A percentile compares a stretch with the other conserved stretches of the same genome.
Evolutionary conservation across 164 flowering plant species (phyloP).

Genomic region (Aristolochia fimbriata): DNA sequence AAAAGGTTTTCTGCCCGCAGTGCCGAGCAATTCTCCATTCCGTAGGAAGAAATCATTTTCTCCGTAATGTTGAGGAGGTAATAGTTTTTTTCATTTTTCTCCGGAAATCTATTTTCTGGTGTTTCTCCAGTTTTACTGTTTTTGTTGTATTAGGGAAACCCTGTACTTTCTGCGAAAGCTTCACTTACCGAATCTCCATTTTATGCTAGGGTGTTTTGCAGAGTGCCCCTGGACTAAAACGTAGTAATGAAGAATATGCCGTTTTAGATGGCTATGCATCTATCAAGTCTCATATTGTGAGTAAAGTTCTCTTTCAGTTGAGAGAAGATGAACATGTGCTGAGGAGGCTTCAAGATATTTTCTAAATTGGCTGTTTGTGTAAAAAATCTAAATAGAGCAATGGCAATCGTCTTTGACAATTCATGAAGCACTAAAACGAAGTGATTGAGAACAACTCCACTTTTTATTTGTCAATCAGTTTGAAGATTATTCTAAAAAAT

Average conservation of each 20-base stretch:
- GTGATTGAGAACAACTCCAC: too few species aligned
- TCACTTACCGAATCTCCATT: too few species aligned
- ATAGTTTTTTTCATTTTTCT: not conserved
- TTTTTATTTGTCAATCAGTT: too few species aligned
- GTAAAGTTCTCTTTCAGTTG: slow-evolving; percentile 15
- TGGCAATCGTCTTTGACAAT: too few species aligned
- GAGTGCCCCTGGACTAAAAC: slow-evolving; percentile 46
- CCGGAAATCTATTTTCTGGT: too few species aligned
- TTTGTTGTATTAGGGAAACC: too few species aligned
- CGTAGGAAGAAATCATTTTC: slow-evolving; percentile 83
- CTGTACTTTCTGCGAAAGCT: too few species aligned
- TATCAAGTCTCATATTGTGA: slow-evolving; percentile 64
- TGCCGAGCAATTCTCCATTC: slow-evolving; percentile 74
- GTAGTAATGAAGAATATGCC: slow-evolving; percentile 53
- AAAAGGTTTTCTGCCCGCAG: slow-evolving; percentile 71
- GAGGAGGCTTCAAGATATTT: not conserved
- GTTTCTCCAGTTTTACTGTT: too few species aligned
- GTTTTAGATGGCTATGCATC: slow-evolving; percentile 43
- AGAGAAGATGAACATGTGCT: not conserved
- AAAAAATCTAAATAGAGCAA: not conserved
- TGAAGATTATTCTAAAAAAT: too few species aligned
- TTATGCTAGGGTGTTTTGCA: slow-evolving; percentile 39
- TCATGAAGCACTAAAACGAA: too few species aligned
- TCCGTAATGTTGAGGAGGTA: slow-evolving; percentile 71
- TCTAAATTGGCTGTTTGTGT: not conserved